Conservation (phyloP, 2,329 filamentous ascomycete species). For the Botrytis byssoidea region DNA sequence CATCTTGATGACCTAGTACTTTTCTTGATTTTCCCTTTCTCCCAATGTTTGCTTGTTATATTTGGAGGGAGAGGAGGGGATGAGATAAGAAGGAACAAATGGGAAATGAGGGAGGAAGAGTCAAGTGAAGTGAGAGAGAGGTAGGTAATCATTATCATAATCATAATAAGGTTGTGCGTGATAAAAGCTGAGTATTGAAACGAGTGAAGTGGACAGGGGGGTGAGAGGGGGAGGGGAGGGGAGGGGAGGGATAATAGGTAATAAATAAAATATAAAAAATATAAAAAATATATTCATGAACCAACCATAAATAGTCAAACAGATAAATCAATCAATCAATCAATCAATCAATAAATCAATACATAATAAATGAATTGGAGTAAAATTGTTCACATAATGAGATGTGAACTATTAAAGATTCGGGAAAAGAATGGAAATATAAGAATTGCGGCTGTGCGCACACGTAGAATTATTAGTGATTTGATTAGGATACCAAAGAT, state of each 20-base stretch:
- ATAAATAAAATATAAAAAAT: neutral
- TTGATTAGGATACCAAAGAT: neutral
- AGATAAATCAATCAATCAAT: neutral
- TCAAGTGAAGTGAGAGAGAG: neutral
- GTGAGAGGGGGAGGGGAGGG: neutral
- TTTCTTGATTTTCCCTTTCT: neutral
- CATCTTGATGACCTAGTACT: neutral
- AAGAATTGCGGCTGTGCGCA: constrained; percentile 2
- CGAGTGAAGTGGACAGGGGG: constrained; percentile 10
- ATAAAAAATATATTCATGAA: neutral
- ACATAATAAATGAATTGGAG: too few relatives aligned
- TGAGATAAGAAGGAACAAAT: neutral
- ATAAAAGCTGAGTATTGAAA: constrained; percentile 10
- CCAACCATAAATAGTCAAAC: neutral
- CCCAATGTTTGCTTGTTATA: neutral
- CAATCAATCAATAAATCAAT: too few relatives aligned
- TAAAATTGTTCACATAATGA: too few relatives aligned
- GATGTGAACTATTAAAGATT: neutral
- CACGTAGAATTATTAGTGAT: too few relatives aligned
- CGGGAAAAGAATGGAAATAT: neutral
- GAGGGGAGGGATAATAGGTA: neutral
- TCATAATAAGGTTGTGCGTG: neutral
- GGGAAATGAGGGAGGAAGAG: neutral
- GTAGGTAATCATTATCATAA: neutral
- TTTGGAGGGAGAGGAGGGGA: neutral